Evolutionary conservation across 2,329 filamentous ascomycete genomes (phyloP).

Genomic region (Penicillium sp.): DNA sequence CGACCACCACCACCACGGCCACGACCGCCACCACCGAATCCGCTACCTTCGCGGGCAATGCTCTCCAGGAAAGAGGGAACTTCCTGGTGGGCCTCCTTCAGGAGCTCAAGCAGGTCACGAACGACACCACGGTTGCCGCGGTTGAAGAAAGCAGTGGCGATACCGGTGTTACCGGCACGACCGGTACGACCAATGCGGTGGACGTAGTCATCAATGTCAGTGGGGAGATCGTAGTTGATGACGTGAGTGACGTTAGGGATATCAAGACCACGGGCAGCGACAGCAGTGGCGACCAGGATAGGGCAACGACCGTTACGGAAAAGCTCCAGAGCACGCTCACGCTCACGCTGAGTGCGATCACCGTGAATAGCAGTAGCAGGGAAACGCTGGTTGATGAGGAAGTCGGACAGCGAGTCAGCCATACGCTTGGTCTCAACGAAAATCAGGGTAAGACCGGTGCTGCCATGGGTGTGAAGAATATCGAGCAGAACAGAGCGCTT

Average conservation of each 20-base stretch:
- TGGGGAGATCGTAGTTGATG: constrained; percentile 98
- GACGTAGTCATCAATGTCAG: constrained; percentile 97
- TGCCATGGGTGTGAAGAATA: constrained; percentile 86
- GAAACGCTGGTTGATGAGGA: constrained; percentile 98
- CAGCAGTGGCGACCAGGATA: constrained; percentile 93
- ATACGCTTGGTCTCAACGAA: constrained; percentile 99
- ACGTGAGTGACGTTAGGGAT: constrained; percentile 97
- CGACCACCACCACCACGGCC: constrained; percentile 72
- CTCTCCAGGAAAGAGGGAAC: constrained; percentile 91
- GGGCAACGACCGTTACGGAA: constrained; percentile 95
- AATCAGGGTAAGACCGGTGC: constrained; percentile 83
- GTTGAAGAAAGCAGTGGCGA: constrained; percentile 99
- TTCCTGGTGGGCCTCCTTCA: constrained; percentile 99
- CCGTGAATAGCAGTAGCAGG: constrained; percentile 98
- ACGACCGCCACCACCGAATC: constrained; percentile 69
- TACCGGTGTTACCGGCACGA: constrained; percentile 98
- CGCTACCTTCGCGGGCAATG: constrained; percentile 88
- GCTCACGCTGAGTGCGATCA: constrained; percentile 96
- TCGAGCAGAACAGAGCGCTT: constrained; percentile 97
- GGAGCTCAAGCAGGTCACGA: constrained; percentile 89
- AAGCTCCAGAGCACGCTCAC: constrained; percentile 95
- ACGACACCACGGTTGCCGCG: constrained; percentile 98
- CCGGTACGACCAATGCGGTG: constrained; percentile 99
- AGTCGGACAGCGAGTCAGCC: constrained; percentile 96
- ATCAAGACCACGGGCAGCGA: constrained; percentile 86